Percentiles rank a stretch among this genome's conserved stretches.
Conservation (phyloP, 352 stramenopile species). For the Pythium scleroteichum region DNA sequence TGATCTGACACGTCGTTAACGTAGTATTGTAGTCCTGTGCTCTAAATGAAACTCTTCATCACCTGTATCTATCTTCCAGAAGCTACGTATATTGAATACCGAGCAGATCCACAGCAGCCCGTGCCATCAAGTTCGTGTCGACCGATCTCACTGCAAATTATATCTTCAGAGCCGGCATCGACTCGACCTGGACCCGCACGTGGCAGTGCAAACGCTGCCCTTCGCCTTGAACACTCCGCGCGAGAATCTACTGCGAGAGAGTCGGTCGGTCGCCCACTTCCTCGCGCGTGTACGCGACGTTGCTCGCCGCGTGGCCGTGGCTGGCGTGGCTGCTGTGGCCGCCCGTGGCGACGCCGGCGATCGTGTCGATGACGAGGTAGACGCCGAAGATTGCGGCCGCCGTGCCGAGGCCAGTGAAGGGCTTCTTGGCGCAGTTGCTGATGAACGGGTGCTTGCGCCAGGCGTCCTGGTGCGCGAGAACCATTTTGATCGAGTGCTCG, state of each 20-base stretch:
- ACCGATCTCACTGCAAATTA: no score
- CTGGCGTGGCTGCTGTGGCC: slow-evolving; percentile 34
- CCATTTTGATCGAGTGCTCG: slow-evolving; percentile 41
- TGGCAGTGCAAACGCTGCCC: neutral
- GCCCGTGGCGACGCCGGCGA: slow-evolving; percentile 38
- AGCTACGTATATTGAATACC: slow-evolving; percentile 27
- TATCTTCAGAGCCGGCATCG: no score
- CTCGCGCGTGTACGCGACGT: slow-evolving; percentile 55
- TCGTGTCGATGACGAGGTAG: slow-evolving; percentile 70
- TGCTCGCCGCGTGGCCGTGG: slow-evolving; percentile 39
- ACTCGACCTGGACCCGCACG: no score
- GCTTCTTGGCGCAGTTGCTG: slow-evolving; percentile 80
- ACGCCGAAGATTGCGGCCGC: slow-evolving; percentile 78
- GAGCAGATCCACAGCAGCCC: neutral
- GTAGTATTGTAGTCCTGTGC: no score
- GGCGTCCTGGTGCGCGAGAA: slow-evolving; percentile 86
- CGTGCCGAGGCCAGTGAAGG: slow-evolving; percentile 75
- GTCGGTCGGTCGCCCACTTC: slow-evolving; percentile 64
- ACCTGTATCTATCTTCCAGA: neutral
- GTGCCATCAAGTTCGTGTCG: neutral
- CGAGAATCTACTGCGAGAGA: slow-evolving; percentile 33
- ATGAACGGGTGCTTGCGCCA: slow-evolving; percentile 90
- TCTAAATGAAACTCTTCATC: neutral
- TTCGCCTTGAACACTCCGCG: neutral
- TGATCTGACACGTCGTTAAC: no score